Base-by-base conservation (phyloP, 2,329 filamentous ascomycete genomes). In the Colletotrichum camelliae region DNA sequence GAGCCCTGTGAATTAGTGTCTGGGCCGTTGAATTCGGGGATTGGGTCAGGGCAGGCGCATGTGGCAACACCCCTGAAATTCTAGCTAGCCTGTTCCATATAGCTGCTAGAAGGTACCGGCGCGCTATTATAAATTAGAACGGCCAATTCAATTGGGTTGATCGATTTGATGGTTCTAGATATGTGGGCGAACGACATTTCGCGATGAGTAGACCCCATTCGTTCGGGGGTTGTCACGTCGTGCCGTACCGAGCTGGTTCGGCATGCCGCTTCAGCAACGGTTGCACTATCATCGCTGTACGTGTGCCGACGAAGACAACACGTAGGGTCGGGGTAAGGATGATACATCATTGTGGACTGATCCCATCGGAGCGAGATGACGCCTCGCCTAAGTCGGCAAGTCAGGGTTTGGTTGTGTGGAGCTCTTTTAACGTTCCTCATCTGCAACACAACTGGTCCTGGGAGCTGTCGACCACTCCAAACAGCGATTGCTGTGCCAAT, bases 281-380 rank as follows among this genome's bases (percentile, higher is more conserved):
- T 39, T 29, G 69, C 55, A 31, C 39, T 62, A 39, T 57, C 39
- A 18, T 55, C 48, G n/a, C 31, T 55, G 58, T 64, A 67, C 55
- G 55, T 75, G n/a, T 64, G 61, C 68, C 55, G 62, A 43, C 52
- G 31, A 16, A 60, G 33, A 55, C 68, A 65, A 60, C 24, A 39
- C 37, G 31, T 12, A 39, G 64, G 60, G 60, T 74, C 73, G 75
- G 67, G 70, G 70, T 76, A 70, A 35, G 64, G 31, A 33, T 33
- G 58, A 60, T 71, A 74, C 70, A 74, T 76, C 67, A 67, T 74
- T 73, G 76, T 78, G 77, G 77, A 77, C 77, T 78, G 77, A 78
- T 77, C 55, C 68, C 33, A 33, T 70, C 33, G 77, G 77, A 74
- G 71, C 74, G 65, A 78, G 55, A 77, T 77, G 75, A 78, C 69